A percentile compares a stretch with the other conserved stretches of the same genome.
Evolutionary conservation across 768 basidiomycete species (phyloP).

Genomic region (Sarcomyxa edulis): DNA sequence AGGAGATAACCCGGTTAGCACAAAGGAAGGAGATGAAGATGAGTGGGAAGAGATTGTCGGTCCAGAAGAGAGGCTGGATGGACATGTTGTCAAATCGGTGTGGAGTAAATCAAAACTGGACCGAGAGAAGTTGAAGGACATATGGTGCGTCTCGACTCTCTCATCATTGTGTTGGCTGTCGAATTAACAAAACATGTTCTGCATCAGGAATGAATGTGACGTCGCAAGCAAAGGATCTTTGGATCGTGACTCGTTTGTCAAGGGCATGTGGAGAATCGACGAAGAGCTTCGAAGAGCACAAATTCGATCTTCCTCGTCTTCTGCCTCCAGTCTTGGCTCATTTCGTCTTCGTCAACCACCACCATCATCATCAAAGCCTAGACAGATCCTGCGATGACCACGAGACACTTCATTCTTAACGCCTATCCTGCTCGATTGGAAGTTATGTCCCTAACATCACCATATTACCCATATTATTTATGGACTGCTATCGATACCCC

Average conservation of each 20-base stretch:
- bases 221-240: slow-evolving; percentile 47
- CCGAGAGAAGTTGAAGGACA: slow-evolving; percentile 44
- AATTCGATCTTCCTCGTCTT: slow-evolving; percentile 15
- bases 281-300: slow-evolving; percentile 71
- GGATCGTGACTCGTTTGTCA: slow-evolving; percentile 60
- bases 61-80: slow-evolving; percentile 47
- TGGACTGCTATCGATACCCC: too few species aligned
- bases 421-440: too few species aligned
- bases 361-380: not conserved
- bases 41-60: slow-evolving; percentile 28
- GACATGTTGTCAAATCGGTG: slow-evolving; percentile 48
- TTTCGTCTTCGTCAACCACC: slow-evolving; percentile 13
- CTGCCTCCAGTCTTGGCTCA: not conserved
- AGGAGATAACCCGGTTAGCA: slow-evolving; percentile 24
- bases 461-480: too few species aligned
- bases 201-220: slow-evolving; percentile 67
- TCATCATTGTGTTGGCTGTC: slow-evolving; percentile 1
- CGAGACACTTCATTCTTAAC: too few species aligned
- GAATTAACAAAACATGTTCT: slow-evolving; percentile 1
- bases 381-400: too few species aligned
- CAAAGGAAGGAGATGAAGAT: slow-evolving; percentile 25
- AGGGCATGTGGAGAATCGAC: slow-evolving; percentile 85
- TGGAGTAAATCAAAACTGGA: slow-evolving; percentile 62
- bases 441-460: too few species aligned
- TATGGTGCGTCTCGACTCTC: slow-evolving; percentile 46